A percentile compares a stretch with the other conserved stretches of the same genome.
phyloP scores from a whole-genome alignment of 2,329 filamentous ascomycete genomes.

The Grosmannia huntii region DNA sequence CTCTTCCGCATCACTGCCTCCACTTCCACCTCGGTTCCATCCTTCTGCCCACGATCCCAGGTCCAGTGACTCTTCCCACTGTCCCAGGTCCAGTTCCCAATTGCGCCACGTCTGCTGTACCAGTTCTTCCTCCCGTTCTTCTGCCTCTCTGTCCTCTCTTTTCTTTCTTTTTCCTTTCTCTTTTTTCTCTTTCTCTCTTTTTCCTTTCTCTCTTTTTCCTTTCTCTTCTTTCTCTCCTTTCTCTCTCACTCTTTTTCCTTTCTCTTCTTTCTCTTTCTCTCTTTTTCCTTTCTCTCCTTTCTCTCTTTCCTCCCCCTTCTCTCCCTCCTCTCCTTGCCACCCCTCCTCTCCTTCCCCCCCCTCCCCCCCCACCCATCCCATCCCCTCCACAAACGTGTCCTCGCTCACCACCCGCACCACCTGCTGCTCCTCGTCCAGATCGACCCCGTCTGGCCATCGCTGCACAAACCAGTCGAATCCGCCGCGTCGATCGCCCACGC shows the following conservation, averaged over 20 bases:
- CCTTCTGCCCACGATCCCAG: slow-evolving; percentile 24
- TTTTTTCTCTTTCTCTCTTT: no score
- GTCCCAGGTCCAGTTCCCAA: slow-evolving; percentile 52
- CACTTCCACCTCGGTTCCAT: neutral
- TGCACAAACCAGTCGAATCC: slow-evolving; percentile 84
- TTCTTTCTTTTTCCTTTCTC: no score
- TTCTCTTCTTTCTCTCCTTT: no score
- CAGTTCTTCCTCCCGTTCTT: slow-evolving; percentile 45
- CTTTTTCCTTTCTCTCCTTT: no score
- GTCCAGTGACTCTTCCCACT: slow-evolving; percentile 36
- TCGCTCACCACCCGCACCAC: slow-evolving; percentile 68
- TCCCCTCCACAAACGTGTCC: slow-evolving; percentile 61
- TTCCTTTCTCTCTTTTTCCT: no score
- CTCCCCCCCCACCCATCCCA: slow-evolving; percentile 45
- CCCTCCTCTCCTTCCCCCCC: slow-evolving; percentile 51
- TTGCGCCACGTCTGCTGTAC: slow-evolving; percentile 52
- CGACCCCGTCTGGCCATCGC: slow-evolving; percentile 59
- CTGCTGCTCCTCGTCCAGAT: slow-evolving; percentile 54
- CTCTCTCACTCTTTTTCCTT: no score
- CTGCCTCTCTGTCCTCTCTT: no score
- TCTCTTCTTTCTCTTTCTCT: no score
- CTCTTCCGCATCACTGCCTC: no score
- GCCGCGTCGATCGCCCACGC: slow-evolving; percentile 74
- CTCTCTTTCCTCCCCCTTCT: no score
- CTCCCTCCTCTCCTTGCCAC: slow-evolving; percentile 49